Conservation (phyloP, 495 filamentous ascomycete species). For the Aspergillus ostianus region DNA sequence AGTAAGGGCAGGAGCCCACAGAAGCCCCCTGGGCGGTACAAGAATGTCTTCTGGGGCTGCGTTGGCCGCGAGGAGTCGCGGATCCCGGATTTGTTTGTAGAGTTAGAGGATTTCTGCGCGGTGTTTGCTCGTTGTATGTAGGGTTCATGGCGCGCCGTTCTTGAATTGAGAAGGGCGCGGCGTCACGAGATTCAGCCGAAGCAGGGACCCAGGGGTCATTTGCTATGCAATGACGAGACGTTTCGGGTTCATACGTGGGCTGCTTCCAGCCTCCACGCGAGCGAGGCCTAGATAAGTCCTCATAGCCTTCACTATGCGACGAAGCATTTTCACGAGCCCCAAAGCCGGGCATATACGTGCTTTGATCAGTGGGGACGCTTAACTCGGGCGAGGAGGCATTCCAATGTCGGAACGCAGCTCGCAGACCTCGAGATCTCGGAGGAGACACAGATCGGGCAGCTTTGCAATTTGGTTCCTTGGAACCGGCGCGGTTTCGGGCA, state of each 20-base stretch:
- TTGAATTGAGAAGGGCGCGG: conserved; percentile 29
- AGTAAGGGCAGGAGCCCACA: conserved; percentile 18
- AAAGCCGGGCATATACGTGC: not conserved
- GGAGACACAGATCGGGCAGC: conserved; percentile 43
- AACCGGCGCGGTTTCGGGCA: conserved; percentile 5
- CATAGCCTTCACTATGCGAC: not conserved
- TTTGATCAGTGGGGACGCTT: conserved; percentile 10
- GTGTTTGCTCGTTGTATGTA: conserved; percentile 17
- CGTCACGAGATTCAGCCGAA: conserved; percentile 10
- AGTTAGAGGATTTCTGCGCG: conserved; percentile 25
- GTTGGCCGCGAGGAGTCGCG: conserved; percentile 2
- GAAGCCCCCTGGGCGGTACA: conserved; percentile 17
- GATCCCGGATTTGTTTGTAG: conserved; percentile 26
- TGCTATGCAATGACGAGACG: not conserved
- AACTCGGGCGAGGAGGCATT: conserved; percentile 23
- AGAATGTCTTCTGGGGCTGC: not conserved
- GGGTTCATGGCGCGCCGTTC: conserved; percentile 35
- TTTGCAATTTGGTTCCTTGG: conserved; percentile 22
- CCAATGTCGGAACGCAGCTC: conserved; percentile 37
- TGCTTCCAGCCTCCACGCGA: not conserved
- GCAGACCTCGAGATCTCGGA: conserved; percentile 35
- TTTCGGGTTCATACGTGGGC: not conserved
- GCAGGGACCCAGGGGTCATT: conserved; percentile 10
- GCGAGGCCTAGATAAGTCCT: not conserved
- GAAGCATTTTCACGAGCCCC: not conserved